Conservation (phyloP, 805 yeast genomes). For the Schwanniomyces polymorphus region DNA sequence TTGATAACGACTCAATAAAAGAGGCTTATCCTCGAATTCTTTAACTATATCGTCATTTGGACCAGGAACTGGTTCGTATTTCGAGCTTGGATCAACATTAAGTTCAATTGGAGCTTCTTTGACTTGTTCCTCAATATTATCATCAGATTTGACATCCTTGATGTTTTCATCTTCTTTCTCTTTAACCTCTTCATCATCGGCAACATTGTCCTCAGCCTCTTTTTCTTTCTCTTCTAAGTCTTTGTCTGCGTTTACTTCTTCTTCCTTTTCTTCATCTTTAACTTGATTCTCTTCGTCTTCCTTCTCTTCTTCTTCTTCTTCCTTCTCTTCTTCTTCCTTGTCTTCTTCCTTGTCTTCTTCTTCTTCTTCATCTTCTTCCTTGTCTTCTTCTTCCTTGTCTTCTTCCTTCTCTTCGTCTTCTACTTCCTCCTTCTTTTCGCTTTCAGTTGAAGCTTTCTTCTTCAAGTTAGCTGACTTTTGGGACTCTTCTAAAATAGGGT, state of each 20-base stretch:
- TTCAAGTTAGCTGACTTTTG: conserved; percentile 14
- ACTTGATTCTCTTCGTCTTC: conserved; percentile 13
- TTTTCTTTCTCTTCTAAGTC: conserved; percentile 9
- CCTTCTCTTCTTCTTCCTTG: not conserved
- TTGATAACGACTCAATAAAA: conserved; percentile 46
- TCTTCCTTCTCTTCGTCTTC: conserved; percentile 1
- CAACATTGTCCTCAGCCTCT: conserved; percentile 12
- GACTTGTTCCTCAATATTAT: conserved; percentile 24
- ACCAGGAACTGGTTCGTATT: conserved; percentile 32
- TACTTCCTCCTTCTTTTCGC: conserved; percentile 15
- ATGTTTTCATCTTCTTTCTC: conserved; percentile 13
- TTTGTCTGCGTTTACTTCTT: conserved; percentile 5
- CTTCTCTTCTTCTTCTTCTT: conserved; percentile 13
- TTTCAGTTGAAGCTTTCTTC: conserved; percentile 49
- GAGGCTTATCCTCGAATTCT: conserved; percentile 47
- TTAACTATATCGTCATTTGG: conserved; percentile 39
- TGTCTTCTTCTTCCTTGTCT: conserved; percentile 44
- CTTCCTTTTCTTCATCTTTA: conserved; percentile 2
- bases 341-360: not conserved
- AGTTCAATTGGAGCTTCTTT: conserved; percentile 36
- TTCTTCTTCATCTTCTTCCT: conserved; percentile 1
- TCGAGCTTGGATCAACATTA: conserved; percentile 30
- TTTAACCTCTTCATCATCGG: conserved; percentile 9
- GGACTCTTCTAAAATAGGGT: conserved; percentile 38
- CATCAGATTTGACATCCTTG: conserved; percentile 25